Evolutionary conservation across 2,329 filamentous ascomycete genomes (phyloP), one percentile per base, ranked within the genome.

Genomic region (Colletotrichum spaethianum): DNA sequence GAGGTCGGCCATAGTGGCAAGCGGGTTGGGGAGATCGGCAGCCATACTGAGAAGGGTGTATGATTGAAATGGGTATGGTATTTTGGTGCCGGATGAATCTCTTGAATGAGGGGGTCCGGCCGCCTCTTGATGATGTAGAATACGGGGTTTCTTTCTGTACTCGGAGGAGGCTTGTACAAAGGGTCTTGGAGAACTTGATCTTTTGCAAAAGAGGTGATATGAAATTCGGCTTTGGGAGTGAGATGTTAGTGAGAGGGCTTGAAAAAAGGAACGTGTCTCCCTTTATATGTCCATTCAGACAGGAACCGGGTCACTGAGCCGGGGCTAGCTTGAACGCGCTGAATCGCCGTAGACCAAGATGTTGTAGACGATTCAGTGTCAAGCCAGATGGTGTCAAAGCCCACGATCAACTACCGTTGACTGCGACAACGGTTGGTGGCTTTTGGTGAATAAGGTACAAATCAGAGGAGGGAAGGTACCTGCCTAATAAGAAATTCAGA

Each of bases 11-110:
- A 64, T 56, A 2, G 36, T 16, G 26, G 18, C 2, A 28, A 23
- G 12, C 23, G 26, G 48, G 14, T 14, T 26, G 36, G 28, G 20
- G 2, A 44, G 18, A 4, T 28, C 16, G 8, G 38, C 7, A 8
- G 50, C 26, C 50, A 64, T 64, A 2, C 18, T 46, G 28, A 28
- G 33, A 2, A 20, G 18, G 14, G 1, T 23, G 28, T 8, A 18
- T 11, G 6, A 0, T 46, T 36, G 26, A 1, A 8, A 20, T 42
- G 18, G n/a, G 9, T 26, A 5, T n/a, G 9, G 26, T 56, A 18
- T 64, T 18, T 76, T 46, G 82, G 84, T 75, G 72, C 74, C 7
- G 44, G 1, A 1, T 50, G n/a, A 20, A 4, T 2, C n/a, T 11
- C 4, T 18, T 62, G 60, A 8, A 28, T 2, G 8, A 14, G 11